These are phyloP conservation scores for Cyphellophora europaea DNA, from an alignment of 2,329 filamentous ascomycete species.

Conservation along the genomic window DNA sequence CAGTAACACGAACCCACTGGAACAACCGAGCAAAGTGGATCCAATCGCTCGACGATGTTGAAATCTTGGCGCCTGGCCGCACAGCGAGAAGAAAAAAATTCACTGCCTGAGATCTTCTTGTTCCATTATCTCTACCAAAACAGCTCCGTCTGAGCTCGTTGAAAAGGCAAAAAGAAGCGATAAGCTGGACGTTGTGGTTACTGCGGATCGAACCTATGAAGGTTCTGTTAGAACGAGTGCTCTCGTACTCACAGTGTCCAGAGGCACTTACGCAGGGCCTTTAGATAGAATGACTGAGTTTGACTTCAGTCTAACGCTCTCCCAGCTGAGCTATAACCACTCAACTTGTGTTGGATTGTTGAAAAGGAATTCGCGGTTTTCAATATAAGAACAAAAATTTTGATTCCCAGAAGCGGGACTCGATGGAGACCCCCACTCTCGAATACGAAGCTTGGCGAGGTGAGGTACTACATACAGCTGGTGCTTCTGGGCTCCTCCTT, in stretches of 20 bases:
- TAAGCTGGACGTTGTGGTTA: background rate
- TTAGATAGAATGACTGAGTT: background rate
- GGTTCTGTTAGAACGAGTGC: no score
- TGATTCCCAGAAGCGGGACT: no score
- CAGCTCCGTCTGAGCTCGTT: no score
- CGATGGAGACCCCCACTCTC: no score
- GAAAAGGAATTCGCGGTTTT: no score
- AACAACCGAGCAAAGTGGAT: background rate
- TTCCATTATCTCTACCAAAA: no score
- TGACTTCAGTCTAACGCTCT: constrained; percentile 1
- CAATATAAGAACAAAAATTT: no score
- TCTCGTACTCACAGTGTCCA: background rate
- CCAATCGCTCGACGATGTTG: background rate
- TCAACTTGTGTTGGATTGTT: no score
- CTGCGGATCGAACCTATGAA: background rate
- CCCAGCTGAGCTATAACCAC: no score
- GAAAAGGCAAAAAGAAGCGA: background rate
- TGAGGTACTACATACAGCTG: no score
- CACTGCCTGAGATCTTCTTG: background rate
- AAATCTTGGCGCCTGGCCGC: background rate
- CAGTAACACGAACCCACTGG: background rate
- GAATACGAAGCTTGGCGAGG: no score
- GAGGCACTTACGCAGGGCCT: background rate
- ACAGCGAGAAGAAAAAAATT: background rate
- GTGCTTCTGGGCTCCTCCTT: no score